Evolutionary conservation across 306 rosid species (phyloP), one percentile per base, ranked within the genome.

Genomic region (Prosopis cineraria): DNA sequence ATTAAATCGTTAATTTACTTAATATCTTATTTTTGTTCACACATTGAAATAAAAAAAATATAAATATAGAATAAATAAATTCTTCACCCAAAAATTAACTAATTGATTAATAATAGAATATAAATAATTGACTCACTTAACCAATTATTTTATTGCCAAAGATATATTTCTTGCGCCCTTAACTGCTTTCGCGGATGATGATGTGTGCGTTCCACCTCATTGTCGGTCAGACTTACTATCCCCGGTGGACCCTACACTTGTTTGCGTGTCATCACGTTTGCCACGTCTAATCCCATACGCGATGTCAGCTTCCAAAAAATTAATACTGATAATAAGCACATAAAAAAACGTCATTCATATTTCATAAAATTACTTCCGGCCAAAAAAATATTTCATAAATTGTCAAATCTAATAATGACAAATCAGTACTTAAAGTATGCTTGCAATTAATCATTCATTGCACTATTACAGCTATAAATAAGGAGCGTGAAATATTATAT

Each of bases 191-290:
- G 40, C 11, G 41, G 36, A 1, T 41, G 75, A 72, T 68, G 79
- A 73, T 56, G 64, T 65, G 84, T 20, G 8, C 60, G 16, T 20
- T 71, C 70, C 20, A 58, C 70, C 78, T 77, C 79, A 24, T 0
- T n/a, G 85, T 83, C 79, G 81, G 83, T 30, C 43, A 3, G 58
- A 69, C 17, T 63, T 0, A 1, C 7, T 27, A 25, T 69, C 14
- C 24, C 24, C 11, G 7, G 40, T 44, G 62, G 85, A 39, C 80
- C 85, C 81, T 45, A 12, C 8, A 0, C 17, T 1, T 52, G 78
- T 68, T 73, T 80, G 64, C 72, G 81, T 44, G 58, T 63, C 9
- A 13, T 6, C 30, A 19, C 19, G 16, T 52, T 20, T 44, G 62
- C 68, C 73, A 24, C 31, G 20, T 19, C 43, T 47, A 14, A 0